Percentiles rank a stretch among this genome's conserved stretches.
Conservation (phyloP, 257 asterid species). For the Buddleja alternifolia region DNA sequence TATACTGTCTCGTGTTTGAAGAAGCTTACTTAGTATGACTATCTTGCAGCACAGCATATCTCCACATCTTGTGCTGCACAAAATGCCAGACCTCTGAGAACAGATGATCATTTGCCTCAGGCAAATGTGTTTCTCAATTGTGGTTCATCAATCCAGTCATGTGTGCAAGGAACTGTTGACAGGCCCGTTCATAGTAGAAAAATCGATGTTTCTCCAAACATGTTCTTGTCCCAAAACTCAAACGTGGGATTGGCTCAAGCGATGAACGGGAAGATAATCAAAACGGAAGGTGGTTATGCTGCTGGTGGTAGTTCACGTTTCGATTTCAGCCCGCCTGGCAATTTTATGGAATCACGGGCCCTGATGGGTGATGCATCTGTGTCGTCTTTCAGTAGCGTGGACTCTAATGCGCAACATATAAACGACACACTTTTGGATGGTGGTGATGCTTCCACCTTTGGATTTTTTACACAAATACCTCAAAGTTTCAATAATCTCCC, state of each 20-base stretch:
- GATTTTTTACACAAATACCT: slow-evolving; percentile 56
- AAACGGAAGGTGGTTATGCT: slow-evolving; percentile 61
- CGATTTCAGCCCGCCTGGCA: slow-evolving; percentile 54
- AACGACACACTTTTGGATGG: slow-evolving; percentile 62
- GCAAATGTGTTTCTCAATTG: slow-evolving; percentile 44
- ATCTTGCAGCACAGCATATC: slow-evolving; percentile 60
- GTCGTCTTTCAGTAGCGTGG: slow-evolving; percentile 63
- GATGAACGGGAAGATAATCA: slow-evolving; percentile 55
- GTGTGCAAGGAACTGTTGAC: slow-evolving; percentile 47
- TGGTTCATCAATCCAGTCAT: slow-evolving; percentile 52
- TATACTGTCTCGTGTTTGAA: slow-evolving; percentile 4
- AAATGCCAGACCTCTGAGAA: slow-evolving; percentile 45
- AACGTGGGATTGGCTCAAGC: slow-evolving; percentile 53
- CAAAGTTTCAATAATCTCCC: slow-evolving; percentile 50
- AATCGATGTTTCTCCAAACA: slow-evolving; percentile 47
- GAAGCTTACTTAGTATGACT: slow-evolving; percentile 24
- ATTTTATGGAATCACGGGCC: slow-evolving; percentile 59
- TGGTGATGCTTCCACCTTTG: slow-evolving; percentile 62
- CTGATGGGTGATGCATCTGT: slow-evolving; percentile 69
- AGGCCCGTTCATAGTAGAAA: slow-evolving; percentile 47
- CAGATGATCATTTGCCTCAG: slow-evolving; percentile 51
- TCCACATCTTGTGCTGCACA: slow-evolving; percentile 47
- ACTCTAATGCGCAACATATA: slow-evolving; percentile 61
- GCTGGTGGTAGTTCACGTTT: slow-evolving; percentile 60
- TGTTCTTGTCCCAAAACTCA: slow-evolving; percentile 56